Base-by-base conservation (phyloP, 257 asterid genomes). In the Gynochthodes officinalis region DNA sequence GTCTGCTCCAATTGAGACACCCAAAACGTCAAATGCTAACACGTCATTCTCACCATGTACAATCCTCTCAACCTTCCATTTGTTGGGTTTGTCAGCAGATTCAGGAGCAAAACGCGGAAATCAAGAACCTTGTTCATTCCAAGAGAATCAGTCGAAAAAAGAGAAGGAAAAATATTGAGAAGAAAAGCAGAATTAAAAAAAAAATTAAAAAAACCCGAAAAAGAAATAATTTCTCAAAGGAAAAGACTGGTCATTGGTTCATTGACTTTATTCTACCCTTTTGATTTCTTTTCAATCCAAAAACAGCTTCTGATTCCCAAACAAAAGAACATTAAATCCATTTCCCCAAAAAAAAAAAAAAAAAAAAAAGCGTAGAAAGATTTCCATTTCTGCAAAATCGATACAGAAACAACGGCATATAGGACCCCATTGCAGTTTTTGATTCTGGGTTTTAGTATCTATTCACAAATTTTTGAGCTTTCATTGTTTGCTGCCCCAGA, bases 21-120 rank as follows among this genome's bases (percentile, higher is more conserved):
- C n/a, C 1, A 23, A 35, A 54, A 39, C 57, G 46, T 54, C 66
- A 54, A 18, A 21, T 27, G 28, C 64, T 13, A 58, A 13, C 9
- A 58, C 39, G 55, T 53, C 74, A 70, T 54, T 27, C 72, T 68
- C 80, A 62, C 60, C 77, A 72, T 76, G 78, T 63, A 65, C 46
- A 15, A 50, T 23, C n/a, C 73, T 74, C 58, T 37, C 82, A 48
- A 75, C 93, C 96, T 72, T 77, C 82, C 96, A 87, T 80, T 81
- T 92, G 96, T 87, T 79, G 78, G 95, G 96, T 68, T 44, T 70
- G 57, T 70, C 71, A 90, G 85, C 62, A 78, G 77, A 83, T 86
- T 80, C 64, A 84, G 96, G 93, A 90, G 84, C 69, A 83, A 82
- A 75, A 79, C 64, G 82, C 84, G 93, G 91, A 70, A 67, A 80